Conservation (phyloP, 1,139 yeast genomes). For the Candida labiduridarum region DNA sequence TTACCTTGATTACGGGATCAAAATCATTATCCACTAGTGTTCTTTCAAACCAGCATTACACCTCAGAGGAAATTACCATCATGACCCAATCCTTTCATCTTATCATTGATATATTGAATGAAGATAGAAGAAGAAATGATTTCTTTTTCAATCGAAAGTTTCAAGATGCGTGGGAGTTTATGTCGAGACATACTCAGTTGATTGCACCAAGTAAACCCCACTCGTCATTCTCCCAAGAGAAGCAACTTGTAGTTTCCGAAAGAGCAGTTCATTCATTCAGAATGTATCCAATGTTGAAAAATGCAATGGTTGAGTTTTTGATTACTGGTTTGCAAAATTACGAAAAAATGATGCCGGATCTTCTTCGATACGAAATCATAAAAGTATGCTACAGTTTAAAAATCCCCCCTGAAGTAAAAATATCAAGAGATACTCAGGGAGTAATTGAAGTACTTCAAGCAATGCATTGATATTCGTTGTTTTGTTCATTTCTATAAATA, state of each 20-base stretch:
- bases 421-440: slow-evolving; percentile 32
- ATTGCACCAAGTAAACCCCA: slow-evolving; percentile 9
- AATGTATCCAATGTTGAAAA: slow-evolving; percentile 10
- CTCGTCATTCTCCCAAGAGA: background rate
- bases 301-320: slow-evolving; percentile 22
- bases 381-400: slow-evolving; percentile 29
- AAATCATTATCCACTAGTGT: slow-evolving; percentile 18
- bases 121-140: slow-evolving; percentile 30
- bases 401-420: slow-evolving; percentile 20
- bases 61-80: slow-evolving; percentile 16
- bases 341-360: slow-evolving; percentile 36
- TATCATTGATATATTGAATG: slow-evolving; percentile 28
- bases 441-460: slow-evolving; percentile 33
- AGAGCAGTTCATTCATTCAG: slow-evolving; percentile 11
- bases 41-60: slow-evolving; percentile 4
- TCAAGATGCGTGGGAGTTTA: slow-evolving; percentile 39
- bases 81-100: slow-evolving; percentile 25
- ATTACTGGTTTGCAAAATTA: slow-evolving; percentile 35
- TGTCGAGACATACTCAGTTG: slow-evolving; percentile 20
- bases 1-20: slow-evolving; percentile 22
- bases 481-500: background rate
- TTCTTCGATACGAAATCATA: slow-evolving; percentile 31
- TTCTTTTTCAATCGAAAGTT: slow-evolving; percentile 38
- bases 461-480: slow-evolving; percentile 1
- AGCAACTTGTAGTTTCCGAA: slow-evolving; percentile 8